Evolutionary conservation across 208 protist species (phyloP).

Genomic region (Entamoeba invadens): DNA sequence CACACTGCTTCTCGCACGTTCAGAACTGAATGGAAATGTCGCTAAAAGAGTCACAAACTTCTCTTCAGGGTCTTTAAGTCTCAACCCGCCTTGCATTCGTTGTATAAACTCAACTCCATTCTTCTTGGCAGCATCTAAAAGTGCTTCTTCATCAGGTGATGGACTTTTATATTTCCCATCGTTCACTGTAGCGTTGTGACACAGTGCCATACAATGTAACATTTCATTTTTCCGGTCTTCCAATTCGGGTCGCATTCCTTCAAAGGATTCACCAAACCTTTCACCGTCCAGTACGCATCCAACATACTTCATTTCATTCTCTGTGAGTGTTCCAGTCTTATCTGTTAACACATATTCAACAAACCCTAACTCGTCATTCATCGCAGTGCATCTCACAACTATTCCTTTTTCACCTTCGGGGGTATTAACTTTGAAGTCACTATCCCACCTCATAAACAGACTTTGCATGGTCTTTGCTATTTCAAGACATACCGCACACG

Average conservation of each 20-base stretch:
- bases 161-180: not conserved
- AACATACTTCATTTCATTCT: not conserved
- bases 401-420: not conserved
- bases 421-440: not conserved
- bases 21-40: not conserved
- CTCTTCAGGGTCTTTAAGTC: conserved; percentile 67
- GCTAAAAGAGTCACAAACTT: conserved; percentile 51
- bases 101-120: not conserved
- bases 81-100: conserved; percentile 23
- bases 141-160: not conserved
- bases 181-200: not conserved
- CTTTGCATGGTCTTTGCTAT: not conserved
- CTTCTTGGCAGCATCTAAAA: not conserved
- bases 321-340: conserved; percentile 60
- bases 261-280: not conserved
- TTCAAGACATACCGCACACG: not conserved
- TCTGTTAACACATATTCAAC: conserved; percentile 54
- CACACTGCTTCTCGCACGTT: not conserved
- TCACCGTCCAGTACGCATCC: not conserved
- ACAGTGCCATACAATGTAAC: not conserved
- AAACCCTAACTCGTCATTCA: not conserved
- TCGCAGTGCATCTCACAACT: not conserved
- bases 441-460: not conserved
- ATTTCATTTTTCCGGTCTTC: not conserved
- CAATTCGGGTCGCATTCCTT: not conserved